These are phyloP conservation scores for Paulownia fortunei DNA, from an alignment of 257 asterid genomes.

Conservation along the genomic window DNA sequence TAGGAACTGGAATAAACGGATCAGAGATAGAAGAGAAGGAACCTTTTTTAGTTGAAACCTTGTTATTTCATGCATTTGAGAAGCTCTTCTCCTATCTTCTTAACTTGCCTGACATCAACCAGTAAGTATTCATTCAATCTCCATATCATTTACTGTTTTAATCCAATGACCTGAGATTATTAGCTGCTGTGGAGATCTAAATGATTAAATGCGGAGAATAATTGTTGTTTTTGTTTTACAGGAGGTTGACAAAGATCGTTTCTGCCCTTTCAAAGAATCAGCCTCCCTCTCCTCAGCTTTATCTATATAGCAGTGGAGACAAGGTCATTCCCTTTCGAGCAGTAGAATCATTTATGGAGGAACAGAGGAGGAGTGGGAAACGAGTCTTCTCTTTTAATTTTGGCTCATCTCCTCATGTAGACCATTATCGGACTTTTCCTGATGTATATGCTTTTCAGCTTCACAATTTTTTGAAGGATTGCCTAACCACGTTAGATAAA, in stretches of 20 bases:
- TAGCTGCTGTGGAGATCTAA: too few relatives aligned
- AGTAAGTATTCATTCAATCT: conserved; percentile 46
- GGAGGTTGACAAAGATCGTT: conserved; percentile 64
- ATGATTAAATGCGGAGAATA: too few relatives aligned
- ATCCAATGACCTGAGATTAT: not conserved
- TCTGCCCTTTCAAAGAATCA: conserved; percentile 54
- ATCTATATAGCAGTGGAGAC: conserved; percentile 78
- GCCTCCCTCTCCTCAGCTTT: conserved; percentile 88
- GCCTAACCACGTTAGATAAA: too few relatives aligned
- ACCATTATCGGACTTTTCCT: conserved; percentile 81
- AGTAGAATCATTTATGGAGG: conserved; percentile 64
- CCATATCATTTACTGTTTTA: not conserved
- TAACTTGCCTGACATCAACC: conserved; percentile 59
- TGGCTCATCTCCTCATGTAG: conserved; percentile 86
- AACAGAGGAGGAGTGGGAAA: conserved; percentile 62
- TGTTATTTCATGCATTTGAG: conserved; percentile 65
- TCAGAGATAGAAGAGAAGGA: conserved; percentile 45
- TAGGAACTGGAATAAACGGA: conserved; percentile 26
- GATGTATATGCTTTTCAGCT: conserved; percentile 56
- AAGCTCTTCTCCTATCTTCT: conserved; percentile 71
- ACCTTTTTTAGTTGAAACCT: conserved; percentile 52
- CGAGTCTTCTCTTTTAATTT: conserved; percentile 59
- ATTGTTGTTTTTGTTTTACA: conserved; percentile 36
- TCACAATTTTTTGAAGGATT: conserved; percentile 57
- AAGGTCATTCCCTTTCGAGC: conserved; percentile 75